Evolutionary conservation across 345 rosid genomes (phyloP), one percentile per base, ranked within the genome.

Genomic region (Eucalyptus cloeziana): DNA sequence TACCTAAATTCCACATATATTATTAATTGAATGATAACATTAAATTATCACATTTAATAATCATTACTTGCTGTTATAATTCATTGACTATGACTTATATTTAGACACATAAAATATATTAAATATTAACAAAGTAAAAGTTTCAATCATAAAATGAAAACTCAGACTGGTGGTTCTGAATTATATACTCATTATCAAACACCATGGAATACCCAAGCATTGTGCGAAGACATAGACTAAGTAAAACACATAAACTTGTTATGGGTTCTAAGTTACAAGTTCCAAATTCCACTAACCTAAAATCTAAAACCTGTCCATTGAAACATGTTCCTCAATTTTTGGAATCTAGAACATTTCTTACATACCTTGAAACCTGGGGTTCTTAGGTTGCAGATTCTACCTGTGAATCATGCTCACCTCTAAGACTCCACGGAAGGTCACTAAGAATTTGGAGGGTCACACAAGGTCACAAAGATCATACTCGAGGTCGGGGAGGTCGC

Each of bases 81-180:
- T 52, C 10, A 19, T 7, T 52, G 24, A 19, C 24, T 7, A 52
- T 52, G 19, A 52, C 56, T 52, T 52, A 0, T 7, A 52, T 52
- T 19, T 52, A 52, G 22, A 52, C 4, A 19, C 9, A 19, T 52
- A 9, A 52, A 52, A 52, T 17, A 7, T 52, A 52, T 52, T 52
- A 52, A 52, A 52, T 22, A 17, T 52, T 52, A 52, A 52, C 2
- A 52, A 52, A 17, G 3, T 52, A 52, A 52, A 52, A 52, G 9
- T 52, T 52, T 52, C 0, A 3, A 0, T 52, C 10, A 52, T 52
- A 52, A 19, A 19, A 52, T 52, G 2, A 2, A 52, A 52, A 0
- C 7, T 52, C 0, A 19, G 0, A 52, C 2, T 19, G 0, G 4
- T 7, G 1, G 2, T 52, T 52, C 0, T 19, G 7, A 52, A 52